phyloP scores from a whole-genome alignment of 768 basidiomycete species.

The Exidia glandulosa region DNA sequence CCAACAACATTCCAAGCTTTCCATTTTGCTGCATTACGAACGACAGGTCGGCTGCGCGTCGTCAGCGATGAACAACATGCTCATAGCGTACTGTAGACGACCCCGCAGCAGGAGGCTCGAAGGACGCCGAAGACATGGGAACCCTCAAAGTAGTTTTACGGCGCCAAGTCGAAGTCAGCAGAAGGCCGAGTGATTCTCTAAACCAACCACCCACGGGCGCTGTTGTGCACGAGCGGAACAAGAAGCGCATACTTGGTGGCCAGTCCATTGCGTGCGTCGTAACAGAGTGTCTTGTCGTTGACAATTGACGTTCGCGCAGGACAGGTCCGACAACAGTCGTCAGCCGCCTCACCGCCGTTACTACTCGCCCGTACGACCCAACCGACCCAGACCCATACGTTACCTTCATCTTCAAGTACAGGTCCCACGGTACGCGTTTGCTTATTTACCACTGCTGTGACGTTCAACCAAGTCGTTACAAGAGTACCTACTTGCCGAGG shows the following conservation, averaged over 20 bases:
- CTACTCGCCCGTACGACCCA: not conserved
- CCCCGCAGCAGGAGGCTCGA: not conserved
- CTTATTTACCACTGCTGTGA: not conserved
- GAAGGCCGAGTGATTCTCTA: not conserved
- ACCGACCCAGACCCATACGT: not conserved
- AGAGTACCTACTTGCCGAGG: not conserved
- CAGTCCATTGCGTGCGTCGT: not conserved
- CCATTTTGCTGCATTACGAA: not conserved
- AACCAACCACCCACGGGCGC: not conserved
- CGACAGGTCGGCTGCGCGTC: not conserved
- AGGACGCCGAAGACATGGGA: not conserved
- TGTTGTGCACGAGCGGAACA: not conserved
- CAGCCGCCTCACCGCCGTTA: not conserved
- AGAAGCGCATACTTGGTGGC: not conserved
- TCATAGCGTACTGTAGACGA: not conserved
- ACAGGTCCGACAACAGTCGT: not conserved
- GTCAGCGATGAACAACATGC: not conserved
- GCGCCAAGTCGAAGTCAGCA: not conserved
- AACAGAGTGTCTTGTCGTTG: not conserved
- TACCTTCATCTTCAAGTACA: not conserved
- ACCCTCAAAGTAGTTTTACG: not conserved
- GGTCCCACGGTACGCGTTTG: not conserved
- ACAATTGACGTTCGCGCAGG: not conserved
- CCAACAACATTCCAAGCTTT: not conserved
- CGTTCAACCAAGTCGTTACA: not conserved